Percentiles rank a stretch among this genome's conserved stretches.
These are phyloP conservation scores for Botrytis porri DNA, from an alignment of 2,329 filamentous ascomycete genomes.

Conservation along the genomic window DNA sequence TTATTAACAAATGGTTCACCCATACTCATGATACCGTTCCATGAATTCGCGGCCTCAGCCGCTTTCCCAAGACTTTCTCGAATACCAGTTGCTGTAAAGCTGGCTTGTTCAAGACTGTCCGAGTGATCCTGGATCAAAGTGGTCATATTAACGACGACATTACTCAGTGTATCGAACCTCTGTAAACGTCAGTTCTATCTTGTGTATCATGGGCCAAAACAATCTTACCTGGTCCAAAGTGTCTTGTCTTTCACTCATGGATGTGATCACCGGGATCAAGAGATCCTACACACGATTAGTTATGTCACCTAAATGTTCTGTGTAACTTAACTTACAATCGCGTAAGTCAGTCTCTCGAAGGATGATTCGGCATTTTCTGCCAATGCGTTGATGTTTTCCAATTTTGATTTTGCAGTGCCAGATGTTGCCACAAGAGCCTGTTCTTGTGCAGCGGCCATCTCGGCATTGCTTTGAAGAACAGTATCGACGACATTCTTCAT, in stretches of 20 bases:
- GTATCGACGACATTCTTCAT: conserved; percentile 25
- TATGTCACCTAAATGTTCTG: neutral
- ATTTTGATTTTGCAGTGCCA: conserved; percentile 23
- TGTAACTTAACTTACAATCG: conserved; percentile 27
- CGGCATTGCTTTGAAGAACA: conserved; percentile 29
- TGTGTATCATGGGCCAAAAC: neutral
- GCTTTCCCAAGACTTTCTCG: conserved; percentile 31
- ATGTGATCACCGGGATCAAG: conserved; percentile 27
- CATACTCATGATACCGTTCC: conserved; percentile 23
- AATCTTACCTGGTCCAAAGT: conserved; percentile 29
- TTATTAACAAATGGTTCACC: conserved; percentile 25
- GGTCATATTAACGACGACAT: conserved; percentile 30
- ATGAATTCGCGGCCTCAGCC: conserved; percentile 26
- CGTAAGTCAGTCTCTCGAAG: conserved; percentile 23
- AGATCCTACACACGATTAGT: conserved; percentile 23
- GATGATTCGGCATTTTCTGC: conserved; percentile 28
- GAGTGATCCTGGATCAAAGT: conserved; percentile 30
- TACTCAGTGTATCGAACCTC: conserved; percentile 28
- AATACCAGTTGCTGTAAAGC: conserved; percentile 27
- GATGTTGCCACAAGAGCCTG: conserved; percentile 30
- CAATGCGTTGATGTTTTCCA: conserved; percentile 28
- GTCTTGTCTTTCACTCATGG: conserved; percentile 29
- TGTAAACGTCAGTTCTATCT: conserved; percentile 15
- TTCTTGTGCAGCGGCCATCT: conserved; percentile 35
- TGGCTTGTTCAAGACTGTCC: conserved; percentile 31